A percentile compares a stretch with the other conserved stretches of the same genome.
Evolutionary conservation across 139 green algal genomes (phyloP).

Genomic region (Gonium pectorale): DNA sequence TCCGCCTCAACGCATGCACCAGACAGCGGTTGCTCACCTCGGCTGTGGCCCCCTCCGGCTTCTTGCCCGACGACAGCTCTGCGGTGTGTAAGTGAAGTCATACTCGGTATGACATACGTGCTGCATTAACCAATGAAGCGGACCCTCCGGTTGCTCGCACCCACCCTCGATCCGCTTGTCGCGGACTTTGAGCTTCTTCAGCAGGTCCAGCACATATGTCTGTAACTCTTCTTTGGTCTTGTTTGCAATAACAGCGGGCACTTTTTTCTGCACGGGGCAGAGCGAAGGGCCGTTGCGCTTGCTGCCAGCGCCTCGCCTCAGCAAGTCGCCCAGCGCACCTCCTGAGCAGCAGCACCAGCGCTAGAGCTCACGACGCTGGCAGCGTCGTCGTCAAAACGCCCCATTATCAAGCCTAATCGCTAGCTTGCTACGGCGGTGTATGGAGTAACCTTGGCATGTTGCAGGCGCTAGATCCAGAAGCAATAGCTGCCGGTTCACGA

Average conservation of each 20-base stretch:
- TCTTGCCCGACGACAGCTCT: conserved; percentile 10
- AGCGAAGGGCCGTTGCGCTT: conserved; percentile 9
- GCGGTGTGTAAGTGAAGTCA: background rate
- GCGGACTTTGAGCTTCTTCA: conserved; percentile 61
- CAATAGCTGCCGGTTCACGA: too few species aligned
- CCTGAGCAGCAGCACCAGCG: background rate
- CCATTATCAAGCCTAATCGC: background rate
- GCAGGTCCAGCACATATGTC: conserved; percentile 50
- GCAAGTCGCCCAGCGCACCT: background rate
- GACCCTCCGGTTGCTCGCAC: too few species aligned
- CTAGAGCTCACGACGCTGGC: conserved; percentile 24
- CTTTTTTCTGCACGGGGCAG: background rate
- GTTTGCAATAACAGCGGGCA: conserved; percentile 16
- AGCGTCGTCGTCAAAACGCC: conserved; percentile 13
- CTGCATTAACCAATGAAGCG: too few species aligned
- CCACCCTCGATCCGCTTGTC: conserved; percentile 59
- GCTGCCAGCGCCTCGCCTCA: background rate
- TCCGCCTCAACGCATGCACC: too few species aligned
- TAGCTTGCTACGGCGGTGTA: too few species aligned
- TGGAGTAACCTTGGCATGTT: too few species aligned
- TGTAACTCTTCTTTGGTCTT: conserved; percentile 62
- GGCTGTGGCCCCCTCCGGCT: background rate
- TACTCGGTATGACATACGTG: background rate
- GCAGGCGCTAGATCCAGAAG: too few species aligned
- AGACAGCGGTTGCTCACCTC: background rate